These are phyloP conservation scores for Combretum micranthum DNA, from an alignment of 345 rosid genomes.

Conservation along the genomic window DNA sequence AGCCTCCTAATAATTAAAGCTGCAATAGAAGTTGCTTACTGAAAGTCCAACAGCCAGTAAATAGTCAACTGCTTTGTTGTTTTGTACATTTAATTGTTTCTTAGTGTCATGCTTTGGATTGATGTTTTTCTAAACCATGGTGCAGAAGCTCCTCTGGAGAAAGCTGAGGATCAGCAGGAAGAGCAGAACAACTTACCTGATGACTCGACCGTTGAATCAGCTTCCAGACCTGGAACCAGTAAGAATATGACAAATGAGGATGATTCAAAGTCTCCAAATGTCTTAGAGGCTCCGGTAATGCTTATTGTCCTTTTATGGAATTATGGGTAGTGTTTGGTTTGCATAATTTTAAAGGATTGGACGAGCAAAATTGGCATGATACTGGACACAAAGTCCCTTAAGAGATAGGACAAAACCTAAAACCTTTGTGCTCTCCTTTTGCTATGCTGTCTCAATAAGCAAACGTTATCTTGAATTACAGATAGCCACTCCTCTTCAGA, in stretches of 20 bases:
- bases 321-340: not conserved
- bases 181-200: constrained; percentile 57
- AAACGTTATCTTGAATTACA: too few species aligned
- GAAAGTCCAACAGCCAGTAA: too few species aligned
- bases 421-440: too few species aligned
- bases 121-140: constrained; percentile 7
- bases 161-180: constrained; percentile 60
- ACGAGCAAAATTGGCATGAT: too few species aligned
- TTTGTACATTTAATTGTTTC: not conserved
- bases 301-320: not conserved
- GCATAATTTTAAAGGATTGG: too few species aligned
- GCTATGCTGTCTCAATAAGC: too few species aligned
- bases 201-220: constrained; percentile 49
- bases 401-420: too few species aligned
- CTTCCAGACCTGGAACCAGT: constrained; percentile 37
- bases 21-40: too few species aligned
- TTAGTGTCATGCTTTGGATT: not conserved
- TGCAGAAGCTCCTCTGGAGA: constrained; percentile 55
- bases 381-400: too few species aligned
- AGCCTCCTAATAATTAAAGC: too few species aligned
- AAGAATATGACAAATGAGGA: constrained; percentile 60
- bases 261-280: constrained; percentile 48
- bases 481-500: too few species aligned
- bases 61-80: not conserved
- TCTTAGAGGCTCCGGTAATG: constrained; percentile 50